These are phyloP conservation scores for Kodamaea sp. DNA, from an alignment of 1,139 yeast species.

Conservation along the genomic window DNA sequence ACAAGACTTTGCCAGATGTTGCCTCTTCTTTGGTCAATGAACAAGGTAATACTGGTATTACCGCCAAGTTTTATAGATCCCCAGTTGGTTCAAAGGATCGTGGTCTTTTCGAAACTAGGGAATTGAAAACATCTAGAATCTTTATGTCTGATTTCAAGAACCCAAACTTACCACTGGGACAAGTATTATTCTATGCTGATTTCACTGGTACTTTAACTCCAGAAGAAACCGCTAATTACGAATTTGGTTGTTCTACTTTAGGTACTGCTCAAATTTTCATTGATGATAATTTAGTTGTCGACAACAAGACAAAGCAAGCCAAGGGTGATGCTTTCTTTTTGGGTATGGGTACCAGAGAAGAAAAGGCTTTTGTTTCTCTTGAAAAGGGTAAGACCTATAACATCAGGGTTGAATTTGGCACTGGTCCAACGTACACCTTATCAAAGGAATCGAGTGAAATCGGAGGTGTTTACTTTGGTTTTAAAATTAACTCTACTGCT, in stretches of 20 bases:
- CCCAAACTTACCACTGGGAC: slow-evolving; percentile 2
- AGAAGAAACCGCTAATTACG: slow-evolving; percentile 45
- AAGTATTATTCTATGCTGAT: slow-evolving; percentile 32
- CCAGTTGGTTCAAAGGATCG: slow-evolving; percentile 25
- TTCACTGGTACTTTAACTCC: slow-evolving; percentile 43
- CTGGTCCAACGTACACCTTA: slow-evolving; percentile 42
- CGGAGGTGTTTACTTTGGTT: slow-evolving; percentile 35
- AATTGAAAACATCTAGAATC: slow-evolving; percentile 4
- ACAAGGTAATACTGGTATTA: slow-evolving; percentile 40
- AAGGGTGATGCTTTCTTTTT: slow-evolving; percentile 44
- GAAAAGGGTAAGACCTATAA: slow-evolving; percentile 42
- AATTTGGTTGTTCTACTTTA: slow-evolving; percentile 46
- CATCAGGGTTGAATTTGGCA: slow-evolving; percentile 49
- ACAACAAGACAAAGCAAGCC: slow-evolving; percentile 51
- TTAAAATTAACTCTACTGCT: slow-evolving; percentile 19
- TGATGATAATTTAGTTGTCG: slow-evolving; percentile 51
- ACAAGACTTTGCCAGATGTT: slow-evolving; percentile 29
- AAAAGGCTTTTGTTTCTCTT: slow-evolving; percentile 32
- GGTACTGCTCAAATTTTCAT: slow-evolving; percentile 58
- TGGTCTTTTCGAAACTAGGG: slow-evolving; percentile 5
- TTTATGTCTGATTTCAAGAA: slow-evolving; percentile 9
- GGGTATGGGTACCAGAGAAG: slow-evolving; percentile 53
- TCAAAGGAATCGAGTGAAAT: slow-evolving; percentile 18
- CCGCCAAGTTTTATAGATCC: slow-evolving; percentile 33
- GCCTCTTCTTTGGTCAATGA: slow-evolving; percentile 17